Percentiles rank a stretch among this genome's conserved stretches.
Conservation (phyloP, 2,329 filamentous ascomycete genomes). For the Trichoderma harzianum region DNA sequence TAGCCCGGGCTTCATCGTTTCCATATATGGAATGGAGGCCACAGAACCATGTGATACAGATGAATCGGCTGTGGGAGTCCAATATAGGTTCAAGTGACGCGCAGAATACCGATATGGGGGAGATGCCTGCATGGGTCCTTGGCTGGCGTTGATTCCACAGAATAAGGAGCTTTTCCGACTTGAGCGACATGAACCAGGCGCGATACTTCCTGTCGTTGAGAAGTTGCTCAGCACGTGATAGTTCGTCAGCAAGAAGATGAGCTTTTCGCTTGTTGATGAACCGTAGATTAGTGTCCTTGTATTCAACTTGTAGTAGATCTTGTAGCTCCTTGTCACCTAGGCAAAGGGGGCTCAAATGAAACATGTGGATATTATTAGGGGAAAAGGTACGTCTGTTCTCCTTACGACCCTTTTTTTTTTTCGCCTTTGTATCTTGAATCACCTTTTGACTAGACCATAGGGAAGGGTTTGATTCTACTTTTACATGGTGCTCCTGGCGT, state of each 20-base stretch:
- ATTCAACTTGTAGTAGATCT: background rate
- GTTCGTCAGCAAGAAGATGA: background rate
- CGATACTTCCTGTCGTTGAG: fast-evolving
- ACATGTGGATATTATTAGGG: background rate
- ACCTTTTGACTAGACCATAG: too few species aligned
- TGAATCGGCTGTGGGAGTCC: background rate
- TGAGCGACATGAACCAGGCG: background rate
- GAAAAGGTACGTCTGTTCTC: background rate
- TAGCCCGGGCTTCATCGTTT: background rate
- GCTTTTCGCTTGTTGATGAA: fast-evolving
- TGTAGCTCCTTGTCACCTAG: background rate
- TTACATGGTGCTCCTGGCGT: conserved; percentile 33
- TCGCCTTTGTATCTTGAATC: too few species aligned
- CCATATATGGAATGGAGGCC: background rate
- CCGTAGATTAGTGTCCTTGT: background rate
- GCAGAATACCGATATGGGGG: background rate
- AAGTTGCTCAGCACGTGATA: background rate
- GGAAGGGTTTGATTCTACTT: conserved; percentile 28
- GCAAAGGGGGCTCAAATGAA: conserved; percentile 4
- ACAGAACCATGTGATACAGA: background rate
- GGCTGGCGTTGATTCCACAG: background rate
- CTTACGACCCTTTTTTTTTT: too few species aligned
- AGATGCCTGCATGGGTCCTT: background rate
- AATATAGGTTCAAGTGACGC: background rate
- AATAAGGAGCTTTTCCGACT: background rate